phyloP scores from a whole-genome alignment of 2,329 filamentous ascomycete genomes.

The Cladosporium sp. region DNA sequence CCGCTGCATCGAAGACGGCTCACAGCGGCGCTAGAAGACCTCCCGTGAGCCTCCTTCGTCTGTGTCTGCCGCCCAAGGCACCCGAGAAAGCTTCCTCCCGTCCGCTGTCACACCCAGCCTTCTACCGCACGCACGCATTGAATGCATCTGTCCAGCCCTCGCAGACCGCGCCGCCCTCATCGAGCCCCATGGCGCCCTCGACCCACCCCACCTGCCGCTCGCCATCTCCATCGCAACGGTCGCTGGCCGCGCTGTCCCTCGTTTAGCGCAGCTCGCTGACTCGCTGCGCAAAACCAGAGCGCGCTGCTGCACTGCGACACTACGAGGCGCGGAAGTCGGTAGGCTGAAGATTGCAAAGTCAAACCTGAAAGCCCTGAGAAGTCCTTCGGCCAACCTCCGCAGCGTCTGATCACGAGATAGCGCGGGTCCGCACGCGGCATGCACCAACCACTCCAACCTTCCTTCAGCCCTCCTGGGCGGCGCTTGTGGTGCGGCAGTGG shows the following conservation, averaged over 20 bases:
- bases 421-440: neutral
- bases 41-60: neutral
- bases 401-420: neutral
- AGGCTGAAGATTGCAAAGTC: neutral
- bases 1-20: conserved; percentile 6
- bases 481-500: neutral
- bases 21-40: conserved; percentile 2
- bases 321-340: conserved; percentile 5
- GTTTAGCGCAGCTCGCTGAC: conserved; percentile 7
- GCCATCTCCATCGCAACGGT: conserved; percentile 10
- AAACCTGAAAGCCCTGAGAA: too few species aligned
- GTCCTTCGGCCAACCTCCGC: neutral
- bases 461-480: neutral
- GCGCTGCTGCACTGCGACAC: neutral
- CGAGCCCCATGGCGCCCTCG: neutral
- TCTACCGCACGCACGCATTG: neutral
- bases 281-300: neutral
- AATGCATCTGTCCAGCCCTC: neutral
- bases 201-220: conserved; percentile 7
- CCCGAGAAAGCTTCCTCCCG: neutral
- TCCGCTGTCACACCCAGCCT: neutral
- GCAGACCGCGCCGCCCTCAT: neutral
- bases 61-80: neutral
- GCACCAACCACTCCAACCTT: neutral
- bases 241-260: conserved; percentile 4